phyloP scores from a whole-genome alignment of 208 protist species.

The Novymonas esmeraldas region DNA sequence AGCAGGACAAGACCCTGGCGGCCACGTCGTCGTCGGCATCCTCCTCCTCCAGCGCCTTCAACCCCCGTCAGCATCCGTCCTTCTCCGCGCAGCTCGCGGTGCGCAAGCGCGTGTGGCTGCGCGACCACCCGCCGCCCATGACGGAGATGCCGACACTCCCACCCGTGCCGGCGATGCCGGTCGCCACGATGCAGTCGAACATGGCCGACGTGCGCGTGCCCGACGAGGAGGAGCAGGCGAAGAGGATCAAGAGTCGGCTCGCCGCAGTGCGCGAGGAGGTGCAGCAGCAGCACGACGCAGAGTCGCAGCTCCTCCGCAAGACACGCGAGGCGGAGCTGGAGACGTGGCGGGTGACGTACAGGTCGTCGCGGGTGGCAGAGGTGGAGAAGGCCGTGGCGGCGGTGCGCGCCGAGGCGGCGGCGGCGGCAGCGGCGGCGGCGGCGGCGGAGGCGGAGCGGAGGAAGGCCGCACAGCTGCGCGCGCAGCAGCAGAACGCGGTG shows the following conservation, averaged over 20 bases:
- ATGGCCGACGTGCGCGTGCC: slow-evolving; percentile 29
- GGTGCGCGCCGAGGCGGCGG: slow-evolving; percentile 6
- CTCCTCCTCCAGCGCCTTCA: slow-evolving; percentile 12
- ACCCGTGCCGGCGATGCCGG: slow-evolving; percentile 35
- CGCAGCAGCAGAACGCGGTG: background rate
- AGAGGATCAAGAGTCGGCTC: slow-evolving; percentile 28
- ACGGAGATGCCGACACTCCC: slow-evolving; percentile 37
- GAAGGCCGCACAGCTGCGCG: background rate
- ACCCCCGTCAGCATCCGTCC: slow-evolving; percentile 38
- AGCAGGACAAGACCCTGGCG: slow-evolving; percentile 39
- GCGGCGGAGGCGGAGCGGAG: background rate
- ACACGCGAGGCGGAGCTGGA: slow-evolving; percentile 32
- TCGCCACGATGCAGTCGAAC: slow-evolving; percentile 28
- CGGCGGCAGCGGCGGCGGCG: background rate
- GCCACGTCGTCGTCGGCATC: background rate
- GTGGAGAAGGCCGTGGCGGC: slow-evolving; percentile 19
- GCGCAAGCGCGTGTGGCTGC: slow-evolving; percentile 47
- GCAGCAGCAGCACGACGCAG: slow-evolving; percentile 20
- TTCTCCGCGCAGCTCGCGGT: slow-evolving; percentile 39
- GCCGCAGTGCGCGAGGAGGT: slow-evolving; percentile 22
- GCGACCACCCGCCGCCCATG: slow-evolving; percentile 38
- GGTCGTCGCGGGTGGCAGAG: slow-evolving; percentile 23
- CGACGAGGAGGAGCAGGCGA: slow-evolving; percentile 45
- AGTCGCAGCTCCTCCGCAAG: slow-evolving; percentile 19
- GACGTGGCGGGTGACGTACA: slow-evolving; percentile 29